A percentile compares a stretch with the other conserved stretches of the same genome.
Evolutionary conservation across 192 early-diverging fungal genomes (phyloP).

Genomic region (Phlyctochytrium bullatum): DNA sequence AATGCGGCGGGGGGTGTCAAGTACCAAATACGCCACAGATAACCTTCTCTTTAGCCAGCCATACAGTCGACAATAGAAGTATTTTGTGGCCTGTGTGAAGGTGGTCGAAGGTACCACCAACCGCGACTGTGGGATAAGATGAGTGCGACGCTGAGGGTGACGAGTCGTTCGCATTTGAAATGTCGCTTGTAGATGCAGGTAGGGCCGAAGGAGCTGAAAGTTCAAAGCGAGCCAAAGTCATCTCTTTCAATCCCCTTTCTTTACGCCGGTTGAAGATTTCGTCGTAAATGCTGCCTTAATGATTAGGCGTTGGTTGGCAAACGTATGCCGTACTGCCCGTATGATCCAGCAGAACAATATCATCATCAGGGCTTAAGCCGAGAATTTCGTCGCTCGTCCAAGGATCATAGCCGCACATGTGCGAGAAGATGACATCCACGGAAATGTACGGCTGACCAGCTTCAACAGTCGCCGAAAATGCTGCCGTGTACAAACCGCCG

Average conservation of each 20-base stretch:
- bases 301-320: too few species aligned
- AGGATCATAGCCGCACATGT: slow-evolving; percentile 58
- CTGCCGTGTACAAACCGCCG: slow-evolving; percentile 52
- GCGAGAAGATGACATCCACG: slow-evolving; percentile 57
- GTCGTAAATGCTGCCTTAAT: too few species aligned
- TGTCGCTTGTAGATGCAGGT: not conserved
- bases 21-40: slow-evolving; percentile 76
- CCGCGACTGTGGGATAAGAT: slow-evolving; percentile 46
- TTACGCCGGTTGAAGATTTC: not conserved
- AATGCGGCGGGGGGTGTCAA: not conserved
- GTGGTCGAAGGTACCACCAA: slow-evolving; percentile 98
- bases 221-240: not conserved
- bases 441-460: slow-evolving; percentile 43
- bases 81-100: slow-evolving; percentile 95
- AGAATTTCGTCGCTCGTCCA: slow-evolving; percentile 21
- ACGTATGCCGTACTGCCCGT: too few species aligned
- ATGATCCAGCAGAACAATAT: not conserved
- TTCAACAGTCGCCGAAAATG: slow-evolving; percentile 43
- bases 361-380: not conserved
- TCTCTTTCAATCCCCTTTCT: not conserved
- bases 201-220: not conserved
- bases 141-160: not conserved
- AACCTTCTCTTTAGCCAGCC: slow-evolving; percentile 60
- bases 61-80: slow-evolving; percentile 76
- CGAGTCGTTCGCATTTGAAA: not conserved